Percentiles rank a stretch among this genome's conserved stretches.
Conservation (phyloP, 2,329 filamentous ascomycete genomes). For the Xylariaceae sp. region DNA sequence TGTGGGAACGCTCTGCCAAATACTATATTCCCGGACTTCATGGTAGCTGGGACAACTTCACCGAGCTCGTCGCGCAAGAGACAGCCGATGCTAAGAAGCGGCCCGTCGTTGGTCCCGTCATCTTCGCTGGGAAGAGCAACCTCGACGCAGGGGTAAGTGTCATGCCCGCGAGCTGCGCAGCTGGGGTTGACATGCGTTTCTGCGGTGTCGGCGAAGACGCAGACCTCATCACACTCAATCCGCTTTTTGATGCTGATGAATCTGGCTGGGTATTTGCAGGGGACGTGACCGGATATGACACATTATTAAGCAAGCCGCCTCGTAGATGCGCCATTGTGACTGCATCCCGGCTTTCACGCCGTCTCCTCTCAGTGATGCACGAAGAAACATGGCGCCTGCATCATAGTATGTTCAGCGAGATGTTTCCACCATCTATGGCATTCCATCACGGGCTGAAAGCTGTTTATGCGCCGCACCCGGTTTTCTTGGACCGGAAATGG, state of each 20-base stretch:
- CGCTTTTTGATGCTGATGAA: constrained; percentile 66
- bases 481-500: constrained; percentile 77
- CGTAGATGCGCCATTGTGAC: constrained; percentile 70
- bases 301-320: constrained; percentile 49
- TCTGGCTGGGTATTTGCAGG: constrained; percentile 71
- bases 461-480: constrained; percentile 75
- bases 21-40: constrained; percentile 73
- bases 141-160: constrained; percentile 50
- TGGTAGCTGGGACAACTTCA: constrained; percentile 69
- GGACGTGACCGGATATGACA: constrained; percentile 67
- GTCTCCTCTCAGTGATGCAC: constrained; percentile 68
- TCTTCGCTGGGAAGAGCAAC: constrained; percentile 42
- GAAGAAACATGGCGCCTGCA: constrained; percentile 63
- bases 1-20: constrained; percentile 73
- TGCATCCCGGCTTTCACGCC: constrained; percentile 61
- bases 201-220: constrained; percentile 70
- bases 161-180: constrained; percentile 51
- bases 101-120: constrained; percentile 67
- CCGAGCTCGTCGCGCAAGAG: constrained; percentile 58
- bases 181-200: constrained; percentile 43
- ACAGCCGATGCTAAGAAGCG: constrained; percentile 44
- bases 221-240: constrained; percentile 74
- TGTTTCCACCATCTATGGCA: constrained; percentile 68
- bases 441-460: constrained; percentile 76
- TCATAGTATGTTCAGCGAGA: constrained; percentile 74